Base-by-base conservation (phyloP, 2,329 filamentous ascomycete genomes). In the Thielaviopsis populi region DNA sequence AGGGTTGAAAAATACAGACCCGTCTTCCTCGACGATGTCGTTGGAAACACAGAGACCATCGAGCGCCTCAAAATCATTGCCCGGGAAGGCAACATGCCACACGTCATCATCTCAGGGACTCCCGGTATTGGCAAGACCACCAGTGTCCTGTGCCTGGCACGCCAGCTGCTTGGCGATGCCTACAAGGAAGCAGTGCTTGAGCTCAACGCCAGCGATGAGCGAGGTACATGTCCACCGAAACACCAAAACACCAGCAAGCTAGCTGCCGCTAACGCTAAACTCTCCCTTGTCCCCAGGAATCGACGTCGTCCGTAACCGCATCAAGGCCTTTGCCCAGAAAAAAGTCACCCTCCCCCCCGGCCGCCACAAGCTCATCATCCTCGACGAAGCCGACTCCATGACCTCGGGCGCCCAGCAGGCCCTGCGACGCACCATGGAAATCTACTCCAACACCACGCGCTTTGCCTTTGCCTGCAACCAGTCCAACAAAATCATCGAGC, bases 1-100 rank as follows among this genome's bases (percentile, higher is more conserved):
- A 96, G 92, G 94, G 94, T 99, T 67, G 94, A 99, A 76, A 99
- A 99, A 74, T 99, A 97, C 77, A 83, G 94, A 46, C 94, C 94
- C 0, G 82, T 95, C 62, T 95, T 95, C 75, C 84, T 99, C 37
- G 91, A 97, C 76, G 92, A 99, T 76, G 86, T 99, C 62, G 94
- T 99, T 63, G 94, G 94, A 71, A 99, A 99, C 75, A 95, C 89
- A 22, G 94, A 99, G 74, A 99, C 94, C 0, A 91, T 99, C 70
- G 92, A 97, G 74, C 88, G 94, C 63, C 79, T 99, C 70, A 97
- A 97, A 73, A 97, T 99, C 71, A 97, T 99, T 70, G 91, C 94
- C 58, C 94, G 91, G 75, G 94, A 97, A 77, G 94, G 94, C 70
- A 99, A 99, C 76, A 96, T 99, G 91, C 94, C 94, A 1, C 94